Base-by-base conservation (phyloP, 164 flowering plant genomes). In the Tetracentron sinense region DNA sequence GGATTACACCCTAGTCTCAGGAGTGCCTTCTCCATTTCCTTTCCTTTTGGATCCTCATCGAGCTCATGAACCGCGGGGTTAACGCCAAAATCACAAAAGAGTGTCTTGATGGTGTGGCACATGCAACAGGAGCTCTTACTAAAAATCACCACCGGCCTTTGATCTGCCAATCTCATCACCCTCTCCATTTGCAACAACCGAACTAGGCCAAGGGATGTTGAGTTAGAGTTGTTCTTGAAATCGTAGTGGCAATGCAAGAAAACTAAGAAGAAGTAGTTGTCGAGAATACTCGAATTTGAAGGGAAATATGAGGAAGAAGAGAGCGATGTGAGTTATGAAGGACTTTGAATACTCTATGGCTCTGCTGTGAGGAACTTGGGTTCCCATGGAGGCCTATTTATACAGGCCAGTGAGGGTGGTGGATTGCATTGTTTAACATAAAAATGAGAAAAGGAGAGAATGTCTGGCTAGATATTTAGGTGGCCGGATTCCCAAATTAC, bases 51-150 rank as follows among this genome's bases (percentile, higher is more conserved):
- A 17, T 81, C 72, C 60, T 72, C 75, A 42, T 83, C 87, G 0
- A 83, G 84, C 77, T 86, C 89, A 53, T 84, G 65, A 17, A 86
- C 83, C 21, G 74, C 58, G 0, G 82, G 83, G 72, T 78, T 79
- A 4, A 75, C 87, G 19, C 87, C 84, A 8, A 81, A 76, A n/a
- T 77, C 81, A 12, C 20, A 6, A 12, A 84, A 63, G 19, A 86
- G 77, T 15, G 80, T 65, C 70, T 69, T 81, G 73, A 86, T 72
- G 50, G 81, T 55, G 70, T 82, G 79, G 64, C 81, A 71, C 81
- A 84, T 82, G 78, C 83, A 79, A 67, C 92, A 86, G 0, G 79
- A 31, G 68, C 72, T 86, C 79, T 69, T 81, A 74, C 86, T 86
- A 66, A 84, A 86, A 60, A 86, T 77, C 74, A 86, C 85, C 66